Evolutionary conservation across 805 yeast species (phyloP), one percentile per base, ranked within the genome.

Genomic region (Wilhelminamyces savonicus): DNA sequence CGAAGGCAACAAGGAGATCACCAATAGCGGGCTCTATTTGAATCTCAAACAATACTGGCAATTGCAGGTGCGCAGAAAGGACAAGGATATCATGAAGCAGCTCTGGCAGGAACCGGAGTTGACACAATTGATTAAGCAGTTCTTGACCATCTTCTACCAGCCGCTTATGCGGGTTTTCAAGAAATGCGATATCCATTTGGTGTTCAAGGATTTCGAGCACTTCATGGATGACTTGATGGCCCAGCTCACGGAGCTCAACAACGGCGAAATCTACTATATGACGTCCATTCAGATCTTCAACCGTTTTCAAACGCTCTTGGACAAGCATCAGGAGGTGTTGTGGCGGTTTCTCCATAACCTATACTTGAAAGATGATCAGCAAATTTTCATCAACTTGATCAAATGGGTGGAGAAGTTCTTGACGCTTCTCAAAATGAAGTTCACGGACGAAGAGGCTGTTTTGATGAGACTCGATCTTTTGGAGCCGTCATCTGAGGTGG

Each of bases 41-140:
- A 66, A 69, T 37, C 48, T 82, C 10, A 76, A 74, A 35, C 78
- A 79, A 32, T 66, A 81, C 31, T 73, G 82, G 55, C 78, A 72
- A 36, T 55, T 82, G 12, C 70, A 70, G 39, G 61, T 83, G 1
- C 70, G 92, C 21, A 78, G 74, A 34, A 72, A 76, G 21, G 98
- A 90, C 48, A 87, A 85, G 50, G 74, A 76, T 32, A 59, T 81
- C 24, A 56, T 88, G 63, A 78, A 77, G 44, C 78, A 79, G 46
- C 50, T 88, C 24, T 85, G 95, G 94, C 76, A 75, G 26, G 95
- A 88, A 43, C 86, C 90, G 0, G 84, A 82, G 40, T 60, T 94
- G 26, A 78, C 87, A n/a, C 68, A 68, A 21, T 66, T 90, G 24
- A 62, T 88, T 34, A 82, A 82, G 40, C 84, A 83, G 27, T 62